phyloP scores from a whole-genome alignment of 371 early-diverging fungal genomes.

The Coemansia sp. region DNA sequence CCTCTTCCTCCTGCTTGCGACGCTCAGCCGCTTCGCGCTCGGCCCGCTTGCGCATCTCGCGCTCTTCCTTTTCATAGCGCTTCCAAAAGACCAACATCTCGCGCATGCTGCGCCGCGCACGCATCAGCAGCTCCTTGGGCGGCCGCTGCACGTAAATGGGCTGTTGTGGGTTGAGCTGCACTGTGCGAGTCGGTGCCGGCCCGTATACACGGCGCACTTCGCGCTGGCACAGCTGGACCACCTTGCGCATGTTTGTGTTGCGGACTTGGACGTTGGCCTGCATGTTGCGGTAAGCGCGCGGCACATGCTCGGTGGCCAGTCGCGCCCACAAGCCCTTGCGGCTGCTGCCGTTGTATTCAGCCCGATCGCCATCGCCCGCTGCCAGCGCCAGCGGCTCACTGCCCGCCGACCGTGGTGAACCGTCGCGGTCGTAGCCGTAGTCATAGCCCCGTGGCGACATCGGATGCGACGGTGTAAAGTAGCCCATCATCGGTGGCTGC shows the following conservation, averaged over 20 bases:
- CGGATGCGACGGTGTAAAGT: constrained; percentile 37
- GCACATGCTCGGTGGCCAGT: constrained; percentile 46
- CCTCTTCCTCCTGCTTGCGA: constrained; percentile 82
- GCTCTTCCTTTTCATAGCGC: constrained; percentile 85
- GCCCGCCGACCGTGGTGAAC: constrained; percentile 18
- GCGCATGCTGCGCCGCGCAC: constrained; percentile 49
- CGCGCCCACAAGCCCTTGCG: constrained; percentile 24
- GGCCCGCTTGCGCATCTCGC: constrained; percentile 87
- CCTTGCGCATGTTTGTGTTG: constrained; percentile 47
- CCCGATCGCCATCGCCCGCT: constrained; percentile 15
- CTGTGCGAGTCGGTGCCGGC: constrained; percentile 27
- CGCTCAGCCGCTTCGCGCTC: constrained; percentile 88
- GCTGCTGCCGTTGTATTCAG: not conserved
- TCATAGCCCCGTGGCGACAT: constrained; percentile 25
- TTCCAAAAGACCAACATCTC: constrained; percentile 88
- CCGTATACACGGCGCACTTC: constrained; percentile 49
- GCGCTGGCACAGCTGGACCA: constrained; percentile 50
- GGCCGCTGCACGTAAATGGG: constrained; percentile 34
- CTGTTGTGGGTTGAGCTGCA: constrained; percentile 33
- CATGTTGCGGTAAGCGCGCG: constrained; percentile 48
- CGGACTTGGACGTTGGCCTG: constrained; percentile 33
- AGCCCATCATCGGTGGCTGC: constrained; percentile 44
- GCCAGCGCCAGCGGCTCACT: constrained; percentile 33
- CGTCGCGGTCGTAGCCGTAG: constrained; percentile 22
- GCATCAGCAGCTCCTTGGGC: constrained; percentile 46